These are phyloP conservation scores for Emergomyces orientalis DNA, from an alignment of 2,329 filamentous ascomycete species.

Conservation along the genomic window DNA sequence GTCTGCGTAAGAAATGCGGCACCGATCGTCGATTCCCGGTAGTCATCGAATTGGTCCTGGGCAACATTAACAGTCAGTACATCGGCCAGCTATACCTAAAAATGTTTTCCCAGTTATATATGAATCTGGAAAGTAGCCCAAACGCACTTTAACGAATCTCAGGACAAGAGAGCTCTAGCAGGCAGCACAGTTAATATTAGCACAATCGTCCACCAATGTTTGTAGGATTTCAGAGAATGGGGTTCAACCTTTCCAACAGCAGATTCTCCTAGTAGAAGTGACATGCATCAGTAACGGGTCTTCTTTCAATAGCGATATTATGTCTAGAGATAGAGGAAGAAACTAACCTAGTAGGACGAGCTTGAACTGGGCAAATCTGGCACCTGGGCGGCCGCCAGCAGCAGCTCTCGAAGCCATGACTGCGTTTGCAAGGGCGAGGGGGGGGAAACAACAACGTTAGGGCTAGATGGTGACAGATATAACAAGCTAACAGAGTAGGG, in stretches of 20 bases:
- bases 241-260: conserved; percentile 84
- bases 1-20: conserved; percentile 98
- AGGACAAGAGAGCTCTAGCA: conserved; percentile 87
- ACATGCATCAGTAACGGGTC: not conserved
- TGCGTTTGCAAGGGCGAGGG: not conserved
- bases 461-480: not conserved
- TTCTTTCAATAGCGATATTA: conserved; percentile 30
- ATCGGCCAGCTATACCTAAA: not conserved
- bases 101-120: not conserved
- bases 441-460: not conserved
- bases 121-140: not conserved
- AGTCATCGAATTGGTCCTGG: conserved; percentile 97
- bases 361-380: conserved; percentile 98
- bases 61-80: not conserved
- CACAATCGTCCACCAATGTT: not conserved
- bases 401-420: conserved; percentile 79
- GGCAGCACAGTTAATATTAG: conserved; percentile 21
- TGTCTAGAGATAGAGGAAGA: not conserved
- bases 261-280: conserved; percentile 65
- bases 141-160: conserved; percentile 86
- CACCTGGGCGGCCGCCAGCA: conserved; percentile 57
- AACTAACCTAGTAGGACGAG: conserved; percentile 83
- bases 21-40: conserved; percentile 95
- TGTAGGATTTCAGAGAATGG: not conserved
- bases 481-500: not conserved